phyloP scores from a whole-genome alignment of 352 stramenopile species.

The Phytophthora lateralis region DNA sequence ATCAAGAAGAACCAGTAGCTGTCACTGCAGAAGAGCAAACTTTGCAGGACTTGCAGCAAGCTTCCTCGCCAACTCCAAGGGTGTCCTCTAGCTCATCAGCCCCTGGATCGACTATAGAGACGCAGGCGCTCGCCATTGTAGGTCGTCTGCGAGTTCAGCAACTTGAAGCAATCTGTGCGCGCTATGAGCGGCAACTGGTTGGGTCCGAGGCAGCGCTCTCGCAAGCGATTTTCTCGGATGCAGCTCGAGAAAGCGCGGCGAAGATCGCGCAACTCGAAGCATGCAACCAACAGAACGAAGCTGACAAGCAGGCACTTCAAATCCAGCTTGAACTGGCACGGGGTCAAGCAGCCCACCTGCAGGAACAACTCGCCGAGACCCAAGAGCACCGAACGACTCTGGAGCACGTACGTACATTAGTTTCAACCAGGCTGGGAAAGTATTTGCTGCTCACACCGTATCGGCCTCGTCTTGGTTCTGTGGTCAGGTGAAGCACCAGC shows the following conservation, averaged over 20 bases:
- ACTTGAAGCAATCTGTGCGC: constrained; percentile 41
- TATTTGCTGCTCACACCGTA: constrained; percentile 1
- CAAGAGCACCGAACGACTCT: constrained; percentile 30
- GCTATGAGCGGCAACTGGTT: constrained; percentile 60
- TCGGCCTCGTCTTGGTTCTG: constrained; percentile 3
- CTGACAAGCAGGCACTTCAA: constrained; percentile 39
- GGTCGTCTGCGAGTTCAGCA: constrained; percentile 49
- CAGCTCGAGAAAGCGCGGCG: constrained; percentile 40
- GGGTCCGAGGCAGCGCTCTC: constrained; percentile 56
- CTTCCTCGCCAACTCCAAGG: constrained; percentile 18
- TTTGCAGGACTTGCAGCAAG: constrained; percentile 50
- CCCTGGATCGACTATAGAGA: constrained; percentile 33
- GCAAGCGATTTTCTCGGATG: constrained; percentile 48
- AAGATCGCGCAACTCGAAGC: constrained; percentile 45
- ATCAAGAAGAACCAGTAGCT: constrained; percentile 13
- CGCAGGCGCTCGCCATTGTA: constrained; percentile 46
- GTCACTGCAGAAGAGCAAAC: constrained; percentile 50
- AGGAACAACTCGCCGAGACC: constrained; percentile 31
- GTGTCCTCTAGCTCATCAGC: not conserved
- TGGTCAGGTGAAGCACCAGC: constrained; percentile 29
- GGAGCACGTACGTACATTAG: constrained; percentile 27
- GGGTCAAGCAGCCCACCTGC: constrained; percentile 20
- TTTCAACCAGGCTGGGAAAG: not conserved
- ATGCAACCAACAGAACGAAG: constrained; percentile 34
- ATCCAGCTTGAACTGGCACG: constrained; percentile 30